Evolutionary conservation across 257 asterid genomes (phyloP).

Genomic region (Fraxinus anomala): DNA sequence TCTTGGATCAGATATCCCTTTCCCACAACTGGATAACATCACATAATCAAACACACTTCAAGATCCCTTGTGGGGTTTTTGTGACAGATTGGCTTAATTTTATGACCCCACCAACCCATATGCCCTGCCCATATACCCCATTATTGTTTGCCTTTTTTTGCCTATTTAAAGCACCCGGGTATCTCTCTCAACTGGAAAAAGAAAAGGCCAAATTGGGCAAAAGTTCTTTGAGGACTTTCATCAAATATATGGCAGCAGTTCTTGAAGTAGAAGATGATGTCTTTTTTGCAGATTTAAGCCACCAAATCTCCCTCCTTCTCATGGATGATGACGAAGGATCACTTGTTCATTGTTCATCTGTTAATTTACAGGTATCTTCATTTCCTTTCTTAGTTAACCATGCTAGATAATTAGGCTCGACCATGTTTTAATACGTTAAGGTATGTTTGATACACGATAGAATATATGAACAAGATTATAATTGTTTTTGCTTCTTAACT

Average conservation of each 20-base stretch:
- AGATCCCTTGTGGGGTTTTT: constrained; percentile 45
- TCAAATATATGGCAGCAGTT: constrained; percentile 47
- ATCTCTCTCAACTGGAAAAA: constrained; percentile 32
- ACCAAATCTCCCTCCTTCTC: constrained; percentile 72
- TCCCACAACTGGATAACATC: constrained; percentile 58
- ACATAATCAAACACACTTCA: constrained; percentile 28
- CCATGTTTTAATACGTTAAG: not conserved
- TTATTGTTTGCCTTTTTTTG: constrained; percentile 29
- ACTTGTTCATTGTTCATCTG: constrained; percentile 41
- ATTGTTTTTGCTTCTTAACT: no score
- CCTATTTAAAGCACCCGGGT: constrained; percentile 44
- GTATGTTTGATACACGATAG: not conserved
- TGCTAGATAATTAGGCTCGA: not conserved
- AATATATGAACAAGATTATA: not conserved
- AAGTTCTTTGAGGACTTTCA: not conserved
- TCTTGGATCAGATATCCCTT: constrained; percentile 49
- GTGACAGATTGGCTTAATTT: constrained; percentile 54
- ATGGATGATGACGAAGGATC: constrained; percentile 74
- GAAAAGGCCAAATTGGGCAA: not conserved
- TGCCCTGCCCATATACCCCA: constrained; percentile 55
- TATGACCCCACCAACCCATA: constrained; percentile 62
- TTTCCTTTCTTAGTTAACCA: not conserved
- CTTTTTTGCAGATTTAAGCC: constrained; percentile 81
- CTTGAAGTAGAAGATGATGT: constrained; percentile 77
- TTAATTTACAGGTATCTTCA: constrained; percentile 52